phyloP scores from a whole-genome alignment of 2,329 filamentous ascomycete species.

The Aureobasidium mangrovei region DNA sequence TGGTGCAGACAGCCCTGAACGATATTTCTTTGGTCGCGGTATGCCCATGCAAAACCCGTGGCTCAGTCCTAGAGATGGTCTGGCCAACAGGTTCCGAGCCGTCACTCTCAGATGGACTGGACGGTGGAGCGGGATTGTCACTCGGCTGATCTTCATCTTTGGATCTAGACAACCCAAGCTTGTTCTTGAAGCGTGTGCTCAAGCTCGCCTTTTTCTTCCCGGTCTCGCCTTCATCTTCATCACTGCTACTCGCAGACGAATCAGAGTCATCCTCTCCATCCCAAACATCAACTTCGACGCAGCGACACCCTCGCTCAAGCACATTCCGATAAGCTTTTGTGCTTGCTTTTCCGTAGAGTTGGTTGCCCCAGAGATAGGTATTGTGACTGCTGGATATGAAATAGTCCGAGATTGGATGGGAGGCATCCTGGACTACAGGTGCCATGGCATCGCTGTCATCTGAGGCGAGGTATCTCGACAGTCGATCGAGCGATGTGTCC shows the following conservation, averaged over 20 bases:
- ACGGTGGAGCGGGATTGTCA: constrained; percentile 13
- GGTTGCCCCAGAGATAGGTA: constrained; percentile 82
- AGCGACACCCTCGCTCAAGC: constrained; percentile 69
- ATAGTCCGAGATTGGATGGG: constrained; percentile 68
- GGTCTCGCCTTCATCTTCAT: constrained; percentile 22
- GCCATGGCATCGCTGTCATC: constrained; percentile 39
- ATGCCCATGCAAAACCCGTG: constrained; percentile 41
- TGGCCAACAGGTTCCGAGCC: background rate
- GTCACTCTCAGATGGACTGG: constrained; percentile 9
- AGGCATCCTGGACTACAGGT: constrained; percentile 26
- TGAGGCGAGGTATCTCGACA: constrained; percentile 40
- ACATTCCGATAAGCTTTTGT: constrained; percentile 71
- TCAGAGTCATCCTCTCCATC: constrained; percentile 52
- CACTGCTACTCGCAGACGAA: constrained; percentile 21
- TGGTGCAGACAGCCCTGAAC: constrained; percentile 77
- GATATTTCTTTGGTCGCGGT: constrained; percentile 78
- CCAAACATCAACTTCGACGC: constrained; percentile 94
- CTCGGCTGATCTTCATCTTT: constrained; percentile 14
- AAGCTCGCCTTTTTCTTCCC: constrained; percentile 22
- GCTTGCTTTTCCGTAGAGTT: constrained; percentile 68
- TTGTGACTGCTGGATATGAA: constrained; percentile 95
- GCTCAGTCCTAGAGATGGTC: constrained; percentile 18
- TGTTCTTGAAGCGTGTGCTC: constrained; percentile 22
- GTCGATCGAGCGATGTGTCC: constrained; percentile 29
- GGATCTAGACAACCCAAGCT: constrained; percentile 19